phyloP scores from a whole-genome alignment of 2,329 filamentous ascomycete genomes.

The Myriangium duriaei region DNA sequence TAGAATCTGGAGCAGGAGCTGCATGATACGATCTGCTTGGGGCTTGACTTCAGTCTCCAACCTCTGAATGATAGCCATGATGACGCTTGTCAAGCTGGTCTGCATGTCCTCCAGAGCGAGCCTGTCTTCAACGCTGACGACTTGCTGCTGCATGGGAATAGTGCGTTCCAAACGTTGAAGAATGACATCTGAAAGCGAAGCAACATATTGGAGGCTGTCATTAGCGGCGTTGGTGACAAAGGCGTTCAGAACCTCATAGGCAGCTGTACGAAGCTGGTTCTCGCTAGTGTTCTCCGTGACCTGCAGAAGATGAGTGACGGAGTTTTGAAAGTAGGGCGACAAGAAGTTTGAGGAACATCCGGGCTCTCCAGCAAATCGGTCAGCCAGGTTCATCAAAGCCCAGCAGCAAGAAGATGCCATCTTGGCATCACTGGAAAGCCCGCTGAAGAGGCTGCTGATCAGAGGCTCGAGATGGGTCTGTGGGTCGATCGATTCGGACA shows the following conservation, averaged over 20 bases:
- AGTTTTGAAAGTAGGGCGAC: constrained; percentile 85
- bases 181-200: constrained; percentile 72
- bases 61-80: constrained; percentile 82
- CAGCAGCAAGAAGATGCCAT: constrained; percentile 98
- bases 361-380: constrained; percentile 81
- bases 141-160: constrained; percentile 76
- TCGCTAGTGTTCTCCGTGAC: constrained; percentile 82
- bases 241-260: constrained; percentile 91
- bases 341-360: constrained; percentile 70
- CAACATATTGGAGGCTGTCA: constrained; percentile 71
- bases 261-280: constrained; percentile 80
- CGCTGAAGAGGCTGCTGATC: constrained; percentile 79
- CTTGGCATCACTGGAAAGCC: constrained; percentile 80
- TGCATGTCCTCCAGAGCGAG: constrained; percentile 96
- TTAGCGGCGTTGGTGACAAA: constrained; percentile 86
- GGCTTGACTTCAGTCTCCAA: constrained; percentile 84
- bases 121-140: constrained; percentile 92
- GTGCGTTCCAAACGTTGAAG: constrained; percentile 86
- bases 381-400: constrained; percentile 96
- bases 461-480: constrained; percentile 69
- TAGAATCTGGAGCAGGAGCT: constrained; percentile 69
- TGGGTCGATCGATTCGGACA: constrained; percentile 83
- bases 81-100: constrained; percentile 81
- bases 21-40: constrained; percentile 89
- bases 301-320: constrained; percentile 69